Evolutionary conservation across 2,329 filamentous ascomycete species (phyloP), one percentile per base, ranked within the genome.

Genomic region (Pleoardoris graminearum): DNA sequence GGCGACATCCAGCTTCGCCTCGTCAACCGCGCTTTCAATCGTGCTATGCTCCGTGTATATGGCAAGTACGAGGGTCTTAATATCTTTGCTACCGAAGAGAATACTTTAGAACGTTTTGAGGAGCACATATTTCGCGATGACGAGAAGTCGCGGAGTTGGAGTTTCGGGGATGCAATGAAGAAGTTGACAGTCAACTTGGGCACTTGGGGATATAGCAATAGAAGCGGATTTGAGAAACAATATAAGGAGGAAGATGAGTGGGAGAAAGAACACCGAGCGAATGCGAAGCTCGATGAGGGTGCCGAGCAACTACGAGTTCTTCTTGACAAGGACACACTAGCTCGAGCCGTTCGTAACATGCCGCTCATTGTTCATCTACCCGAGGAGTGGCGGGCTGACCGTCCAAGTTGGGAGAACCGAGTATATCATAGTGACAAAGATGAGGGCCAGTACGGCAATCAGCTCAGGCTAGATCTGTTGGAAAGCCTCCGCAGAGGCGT

Each of bases 1-100:
- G 27, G 27, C 11, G 29, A 32, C 16, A 32, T 32, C 17, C 16
- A 44, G 12, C 27, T 44, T 6, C 41, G 41, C 22, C 41, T 44
- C 7, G 41, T 44, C 17, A 44, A 19, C 10, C 41, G 29, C 16
- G 41, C 41, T 32, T 44, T 44, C 17, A 44, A 44, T n/a, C 41
- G 41, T 19, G 41, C 41, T 16, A 44, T 44, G 17, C 11, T 44
- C 5, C 41, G 41, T 23, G 25, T 44, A 17, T 44, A 44, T 17
- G 21, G 21, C 29, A 44, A 22, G 29, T 32, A 33, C 29, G 16
- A 22, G 10, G 29, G 41, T 17, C 16, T 22, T 10, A 27, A 19
- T 21, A n/a, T 44, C 4, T 11, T 6, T 7, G 27, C 41, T 16
- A 23, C 11, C 27, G 17, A 44, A 11, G 29, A 33, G n/a, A 21